These are phyloP conservation scores for Acanthamoeba royreba DNA, from an alignment of 208 protist genomes.

Conservation along the genomic window DNA sequence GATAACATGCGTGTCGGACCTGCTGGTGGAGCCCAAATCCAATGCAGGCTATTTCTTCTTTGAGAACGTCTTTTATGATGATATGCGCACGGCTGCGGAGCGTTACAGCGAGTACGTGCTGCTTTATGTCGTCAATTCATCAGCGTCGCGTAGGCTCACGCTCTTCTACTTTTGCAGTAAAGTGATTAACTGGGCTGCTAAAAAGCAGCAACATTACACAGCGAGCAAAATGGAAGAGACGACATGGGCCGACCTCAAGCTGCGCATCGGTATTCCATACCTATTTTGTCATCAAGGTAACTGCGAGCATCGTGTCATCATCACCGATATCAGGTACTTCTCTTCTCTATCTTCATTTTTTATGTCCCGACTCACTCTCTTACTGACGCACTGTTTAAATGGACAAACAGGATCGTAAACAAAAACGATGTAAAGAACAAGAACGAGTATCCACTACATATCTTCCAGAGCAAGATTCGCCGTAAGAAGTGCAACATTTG, in stretches of 20 bases:
- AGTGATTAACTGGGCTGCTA: background rate
- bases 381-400: background rate
- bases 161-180: background rate
- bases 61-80: constrained; percentile 76
- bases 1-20: constrained; percentile 62
- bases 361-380: background rate
- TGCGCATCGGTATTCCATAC: constrained; percentile 60
- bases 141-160: background rate
- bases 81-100: constrained; percentile 49
- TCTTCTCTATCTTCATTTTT: background rate
- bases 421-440: constrained; percentile 25
- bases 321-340: constrained; percentile 52
- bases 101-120: constrained; percentile 60
- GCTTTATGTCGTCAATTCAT: background rate
- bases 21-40: background rate
- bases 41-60: constrained; percentile 70
- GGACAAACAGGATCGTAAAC: constrained; percentile 5
- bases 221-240: constrained; percentile 59
- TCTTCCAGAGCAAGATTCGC: constrained; percentile 59
- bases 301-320: constrained; percentile 65
- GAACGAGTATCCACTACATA: constrained; percentile 57
- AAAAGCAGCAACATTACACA: background rate
- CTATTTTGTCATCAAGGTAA: constrained; percentile 67
- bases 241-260: constrained; percentile 58
- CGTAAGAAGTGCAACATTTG: constrained; percentile 73